Evolutionary conservation across 2,329 filamentous ascomycete species (phyloP), one percentile per base, ranked within the genome.

Genomic region (Trichoderma endophyticum): DNA sequence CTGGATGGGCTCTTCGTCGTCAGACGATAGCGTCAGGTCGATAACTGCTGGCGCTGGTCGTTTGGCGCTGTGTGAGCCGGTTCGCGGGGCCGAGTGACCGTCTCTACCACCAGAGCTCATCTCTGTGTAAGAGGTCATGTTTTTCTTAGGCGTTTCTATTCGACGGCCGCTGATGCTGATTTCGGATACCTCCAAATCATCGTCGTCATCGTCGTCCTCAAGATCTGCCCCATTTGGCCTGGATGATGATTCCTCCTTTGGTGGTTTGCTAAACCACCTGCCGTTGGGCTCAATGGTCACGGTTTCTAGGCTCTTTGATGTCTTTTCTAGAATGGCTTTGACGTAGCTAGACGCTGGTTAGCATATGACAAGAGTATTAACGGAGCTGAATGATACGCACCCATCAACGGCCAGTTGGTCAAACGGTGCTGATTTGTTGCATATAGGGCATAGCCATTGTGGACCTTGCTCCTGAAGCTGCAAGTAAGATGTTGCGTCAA

Each of bases 391-490:
- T 12, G 57, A 15, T 59, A 83, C 90, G 82, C 85, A 96, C 89
- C 96, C 92, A 76, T 99, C 96, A 34, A 98, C 90, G 12, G 93
- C 94, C 28, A 99, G 84, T 62, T 89, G 90, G 65, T 95, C 92
- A 80, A 93, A 99, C 0, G 91, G 89, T 2, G 94, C 91, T 0
- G 89, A 83, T 78, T 95, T 97, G 81, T 92, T 95, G 84, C 96
- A 99, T 26, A 98, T 91, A 0, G 96, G 96, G 78, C 96, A 99
- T n/a, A 90, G 86, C 96, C 96, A 99, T 21, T 96, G 97, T 0
- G 96, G 96, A 0, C 94, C 95, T 83, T 99, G 96, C 80, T 98
- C 94, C 80, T 98, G 95, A 32, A 99, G 84, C 77, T 97, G 93
- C 24, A 99, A 86, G 79, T 98, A 99, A 2, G 94, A 97, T 3